Percentiles rank a stretch among this genome's conserved stretches.
Conservation (phyloP, 257 asterid genomes). For the Mentha longifolia region DNA sequence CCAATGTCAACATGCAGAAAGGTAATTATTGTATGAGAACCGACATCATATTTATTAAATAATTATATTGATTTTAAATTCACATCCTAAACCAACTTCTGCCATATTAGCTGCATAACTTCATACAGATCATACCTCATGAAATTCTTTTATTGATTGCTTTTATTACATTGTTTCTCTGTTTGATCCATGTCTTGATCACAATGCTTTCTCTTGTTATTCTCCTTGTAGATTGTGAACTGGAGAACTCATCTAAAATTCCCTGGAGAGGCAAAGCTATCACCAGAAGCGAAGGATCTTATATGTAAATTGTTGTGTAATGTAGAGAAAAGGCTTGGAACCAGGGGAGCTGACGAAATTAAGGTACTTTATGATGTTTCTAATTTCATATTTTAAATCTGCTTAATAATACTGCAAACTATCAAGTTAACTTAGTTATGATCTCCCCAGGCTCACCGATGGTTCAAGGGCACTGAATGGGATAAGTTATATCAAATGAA, state of each 20-base stretch:
- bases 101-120: slow-evolving; percentile 11
- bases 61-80: background rate
- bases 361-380: slow-evolving; percentile 55
- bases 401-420: slow-evolving; percentile 11
- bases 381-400: slow-evolving; percentile 17
- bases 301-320: slow-evolving; percentile 87
- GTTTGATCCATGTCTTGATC: slow-evolving; percentile 19
- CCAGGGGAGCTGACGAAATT: slow-evolving; percentile 87
- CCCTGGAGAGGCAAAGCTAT: slow-evolving; percentile 87
- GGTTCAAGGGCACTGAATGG: slow-evolving; percentile 91
- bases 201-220: slow-evolving; percentile 11
- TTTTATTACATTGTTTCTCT: slow-evolving; percentile 2
- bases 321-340: slow-evolving; percentile 94
- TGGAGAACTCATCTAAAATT: slow-evolving; percentile 88
- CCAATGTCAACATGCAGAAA: slow-evolving; percentile 94
- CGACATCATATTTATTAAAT: background rate
- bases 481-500: slow-evolving; percentile 81
- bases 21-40: slow-evolving; percentile 43
- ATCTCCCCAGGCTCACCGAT: slow-evolving; percentile 80
- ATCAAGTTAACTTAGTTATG: slow-evolving; percentile 30
- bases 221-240: slow-evolving; percentile 70
- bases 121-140: background rate
- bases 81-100: slow-evolving; percentile 7
- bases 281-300: slow-evolving; percentile 89
- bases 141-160: slow-evolving; percentile 9